A percentile compares a stretch with the other conserved stretches of the same genome.
Conservation (phyloP, 2,329 filamentous ascomycete genomes). For the Cryphonectria naterciae region DNA sequence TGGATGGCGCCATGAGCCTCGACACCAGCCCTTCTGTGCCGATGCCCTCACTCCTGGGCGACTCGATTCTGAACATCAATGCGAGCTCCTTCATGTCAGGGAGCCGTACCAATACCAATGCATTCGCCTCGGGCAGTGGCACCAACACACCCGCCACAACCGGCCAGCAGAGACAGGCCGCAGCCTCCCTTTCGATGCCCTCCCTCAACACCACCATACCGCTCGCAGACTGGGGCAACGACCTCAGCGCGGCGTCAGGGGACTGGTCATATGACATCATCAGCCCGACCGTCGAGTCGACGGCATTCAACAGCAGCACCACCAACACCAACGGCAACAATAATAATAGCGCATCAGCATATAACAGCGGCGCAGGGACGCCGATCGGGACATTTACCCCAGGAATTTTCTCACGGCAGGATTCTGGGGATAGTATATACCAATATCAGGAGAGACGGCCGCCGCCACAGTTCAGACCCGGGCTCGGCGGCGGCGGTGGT, state of each 20-base stretch:
- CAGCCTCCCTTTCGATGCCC: conserved; percentile 19
- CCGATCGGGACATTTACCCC: conserved; percentile 19
- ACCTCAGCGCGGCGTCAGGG: conserved; percentile 15
- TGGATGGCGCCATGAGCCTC: conserved; percentile 19
- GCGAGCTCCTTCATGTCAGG: conserved; percentile 8
- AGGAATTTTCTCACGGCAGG: conserved; percentile 24
- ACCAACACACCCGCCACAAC: neutral
- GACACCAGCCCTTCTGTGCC: conserved; percentile 7
- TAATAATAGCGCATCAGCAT: conserved; percentile 20
- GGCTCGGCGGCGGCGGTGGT: neutral
- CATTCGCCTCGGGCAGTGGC: conserved; percentile 10
- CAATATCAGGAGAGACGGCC: conserved; percentile 24
- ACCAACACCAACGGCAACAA: neutral
- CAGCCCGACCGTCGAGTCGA: conserved; percentile 23
- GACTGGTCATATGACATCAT: conserved; percentile 29
- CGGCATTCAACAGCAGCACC: conserved; percentile 15
- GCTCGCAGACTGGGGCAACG: conserved; percentile 19
- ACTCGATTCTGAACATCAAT: conserved; percentile 22
- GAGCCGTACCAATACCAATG: conserved; percentile 14
- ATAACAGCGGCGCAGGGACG: conserved; percentile 26
- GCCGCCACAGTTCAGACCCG: conserved; percentile 9
- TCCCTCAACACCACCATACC: conserved; percentile 17
- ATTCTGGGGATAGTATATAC: conserved; percentile 21
- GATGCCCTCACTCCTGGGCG: conserved; percentile 18
- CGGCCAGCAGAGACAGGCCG: neutral